Percentiles rank a stretch among this genome's conserved stretches.
Evolutionary conservation across 1,284 basidiomycete species (phyloP).

Genomic region (Stygiomarasmius scandens): DNA sequence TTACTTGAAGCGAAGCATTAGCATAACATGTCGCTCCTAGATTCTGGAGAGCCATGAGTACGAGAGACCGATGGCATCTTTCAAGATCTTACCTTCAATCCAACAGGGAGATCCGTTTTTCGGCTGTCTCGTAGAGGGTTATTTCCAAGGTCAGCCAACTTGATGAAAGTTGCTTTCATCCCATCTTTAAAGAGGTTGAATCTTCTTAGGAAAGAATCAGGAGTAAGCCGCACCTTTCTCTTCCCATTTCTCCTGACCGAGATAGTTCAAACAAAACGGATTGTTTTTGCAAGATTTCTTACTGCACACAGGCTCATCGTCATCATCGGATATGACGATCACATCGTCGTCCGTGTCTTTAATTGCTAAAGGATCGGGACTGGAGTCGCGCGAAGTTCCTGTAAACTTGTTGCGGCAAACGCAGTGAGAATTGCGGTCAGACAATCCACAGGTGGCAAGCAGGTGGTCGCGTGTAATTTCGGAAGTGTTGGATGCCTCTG

Average conservation of each 20-base stretch:
- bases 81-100: conserved; percentile 61
- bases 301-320: conserved; percentile 58
- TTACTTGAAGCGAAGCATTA: conserved; percentile 88
- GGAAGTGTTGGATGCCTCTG: conserved; percentile 55
- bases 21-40: conserved; percentile 93
- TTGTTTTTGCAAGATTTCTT: conserved; percentile 71
- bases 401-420: conserved; percentile 61
- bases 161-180: conserved; percentile 54
- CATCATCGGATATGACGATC: conserved; percentile 71
- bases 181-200: conserved; percentile 20
- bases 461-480: conserved; percentile 68
- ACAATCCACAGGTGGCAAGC: conserved; percentile 69
- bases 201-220: background rate
- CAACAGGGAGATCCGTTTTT: conserved; percentile 68
- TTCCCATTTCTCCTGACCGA: conserved; percentile 82
- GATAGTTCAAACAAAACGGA: conserved; percentile 82
- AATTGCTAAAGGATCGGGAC: conserved; percentile 9
- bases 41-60: conserved; percentile 53
- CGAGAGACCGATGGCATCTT: conserved; percentile 3
- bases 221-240: conserved; percentile 34
- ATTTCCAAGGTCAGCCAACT: conserved; percentile 51
- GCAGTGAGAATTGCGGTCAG: conserved; percentile 45
- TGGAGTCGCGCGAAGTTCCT: conserved; percentile 17
- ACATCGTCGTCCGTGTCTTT: conserved; percentile 60
- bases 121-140: conserved; percentile 56